These are phyloP conservation scores for Talaromyces marneffei DNA, from an alignment of 2,329 filamentous ascomycete species.

Conservation along the genomic window DNA sequence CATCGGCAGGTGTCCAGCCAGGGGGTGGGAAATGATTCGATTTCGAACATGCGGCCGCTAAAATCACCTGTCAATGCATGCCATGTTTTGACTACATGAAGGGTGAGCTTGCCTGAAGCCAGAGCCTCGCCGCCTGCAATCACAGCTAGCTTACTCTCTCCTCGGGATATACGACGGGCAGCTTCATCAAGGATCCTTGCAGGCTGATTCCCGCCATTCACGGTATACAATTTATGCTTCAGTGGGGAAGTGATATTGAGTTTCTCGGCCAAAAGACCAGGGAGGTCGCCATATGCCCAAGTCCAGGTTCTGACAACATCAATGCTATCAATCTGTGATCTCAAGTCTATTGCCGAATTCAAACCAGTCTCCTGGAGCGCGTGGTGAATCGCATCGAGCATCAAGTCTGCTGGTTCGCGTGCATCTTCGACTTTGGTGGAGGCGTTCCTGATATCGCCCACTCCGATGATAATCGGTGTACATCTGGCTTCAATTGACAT, in stretches of 20 bases:
- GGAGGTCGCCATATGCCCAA: slow-evolving; percentile 58
- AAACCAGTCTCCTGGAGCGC: slow-evolving; percentile 49
- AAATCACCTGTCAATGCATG: slow-evolving; percentile 16
- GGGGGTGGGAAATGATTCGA: slow-evolving; percentile 52
- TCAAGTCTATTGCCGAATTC: slow-evolving; percentile 31
- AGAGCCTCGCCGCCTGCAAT: slow-evolving; percentile 61
- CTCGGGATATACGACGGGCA: slow-evolving; percentile 50
- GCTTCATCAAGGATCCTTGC: slow-evolving; percentile 59
- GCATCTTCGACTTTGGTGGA: slow-evolving; percentile 48
- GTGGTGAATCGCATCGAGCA: slow-evolving; percentile 49
- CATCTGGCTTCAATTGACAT: slow-evolving; percentile 2
- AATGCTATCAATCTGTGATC: slow-evolving; percentile 51
- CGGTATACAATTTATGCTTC: slow-evolving; percentile 46
- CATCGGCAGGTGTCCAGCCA: slow-evolving; percentile 51
- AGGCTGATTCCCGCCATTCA: slow-evolving; percentile 60
- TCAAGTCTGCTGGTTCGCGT: slow-evolving; percentile 55
- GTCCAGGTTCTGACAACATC: slow-evolving; percentile 58
- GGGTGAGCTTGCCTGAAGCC: slow-evolving; percentile 42
- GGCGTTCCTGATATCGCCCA: slow-evolving; percentile 57
- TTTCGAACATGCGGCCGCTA: slow-evolving; percentile 50
- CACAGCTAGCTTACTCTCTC: slow-evolving; percentile 52
- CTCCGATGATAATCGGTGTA: slow-evolving; percentile 55
- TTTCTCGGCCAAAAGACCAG: slow-evolving; percentile 47
- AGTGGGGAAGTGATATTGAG: slow-evolving; percentile 41
- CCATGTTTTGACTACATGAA: background rate